Base-by-base conservation (phyloP, 1,284 basidiomycete genomes). In the Austroboletus olivaceoglutinosus region DNA sequence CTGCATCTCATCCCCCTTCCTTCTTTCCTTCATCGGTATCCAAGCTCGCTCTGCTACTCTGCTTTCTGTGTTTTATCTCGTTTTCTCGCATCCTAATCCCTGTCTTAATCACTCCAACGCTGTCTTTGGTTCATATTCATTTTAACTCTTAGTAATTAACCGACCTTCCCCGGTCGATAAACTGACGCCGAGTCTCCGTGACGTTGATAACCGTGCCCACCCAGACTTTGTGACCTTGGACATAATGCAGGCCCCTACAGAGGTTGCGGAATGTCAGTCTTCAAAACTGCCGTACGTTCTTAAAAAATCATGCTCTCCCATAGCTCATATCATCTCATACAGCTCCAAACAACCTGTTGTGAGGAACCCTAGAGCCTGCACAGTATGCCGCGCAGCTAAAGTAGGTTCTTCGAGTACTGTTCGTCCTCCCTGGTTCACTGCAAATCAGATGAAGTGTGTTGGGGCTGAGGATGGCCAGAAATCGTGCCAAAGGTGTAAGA, bases 331-430 rank as follows among this genome's bases (percentile, higher is more conserved):
- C n/a, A n/a, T n/a, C 39, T 29, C 34, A 45, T 45, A 34, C 56
- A 76, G 76, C 43, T 60, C 73, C 41, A 81, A 79, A 61, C 54
- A 77, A 18, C 83, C 85, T 49, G 78, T 89, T 48, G 74, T 84
- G 43, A 76, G 87, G 60, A 86, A 86, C 48, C 85, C 87, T 45
- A 74, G 89, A 45, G 88, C 88, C 22, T 91, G 88, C 65, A 89
- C 85, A 38, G 86, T 89, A 60, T 91, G 89, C 69, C 82, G 89
- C 43, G 78, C 81, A 47, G 89, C 89, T 60, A 91, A 91, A 80
- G 89, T 85, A 64, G 37, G 63, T 58, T 45, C 46, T 58, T 51
- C 48, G 45, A 47, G 48, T 52, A 48, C 40, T 46, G 55, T 50
- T 48, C 46, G 51, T 54, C 43, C 55, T 53, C 53, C 36, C 37